Conservation (phyloP, 768 basidiomycete species). For the Collybia mongolica region DNA sequence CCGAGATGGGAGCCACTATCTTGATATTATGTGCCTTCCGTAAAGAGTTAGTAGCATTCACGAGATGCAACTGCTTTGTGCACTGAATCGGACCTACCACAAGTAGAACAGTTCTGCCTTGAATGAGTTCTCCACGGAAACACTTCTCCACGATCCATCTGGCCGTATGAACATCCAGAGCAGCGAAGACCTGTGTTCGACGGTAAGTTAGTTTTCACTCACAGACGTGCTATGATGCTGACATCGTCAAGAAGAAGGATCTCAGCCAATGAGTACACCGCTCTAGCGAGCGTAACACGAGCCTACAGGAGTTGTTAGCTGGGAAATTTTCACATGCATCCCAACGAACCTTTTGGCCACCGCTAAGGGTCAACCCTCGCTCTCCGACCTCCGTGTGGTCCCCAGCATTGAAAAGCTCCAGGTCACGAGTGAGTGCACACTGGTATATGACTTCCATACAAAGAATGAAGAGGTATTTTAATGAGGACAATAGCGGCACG, state of each 20-base stretch:
- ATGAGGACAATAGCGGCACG: not conserved
- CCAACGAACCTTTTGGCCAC: constrained; percentile 36
- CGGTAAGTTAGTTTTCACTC: not conserved
- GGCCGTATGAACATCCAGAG: constrained; percentile 61
- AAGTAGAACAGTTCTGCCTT: constrained; percentile 75
- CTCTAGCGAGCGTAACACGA: constrained; percentile 42
- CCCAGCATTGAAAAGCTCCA: constrained; percentile 65
- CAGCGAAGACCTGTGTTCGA: constrained; percentile 4
- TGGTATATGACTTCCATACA: constrained; percentile 55
- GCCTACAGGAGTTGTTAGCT: constrained; percentile 23
- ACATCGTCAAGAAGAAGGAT: constrained; percentile 74
- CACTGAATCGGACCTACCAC: constrained; percentile 45
- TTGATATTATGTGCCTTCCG: constrained; percentile 47
- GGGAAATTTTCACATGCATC: no score
- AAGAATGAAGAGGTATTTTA: not conserved
- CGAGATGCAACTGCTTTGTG: not conserved
- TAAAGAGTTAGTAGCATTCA: not conserved
- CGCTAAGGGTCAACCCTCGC: constrained; percentile 58
- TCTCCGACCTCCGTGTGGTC: constrained; percentile 72
- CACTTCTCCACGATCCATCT: constrained; percentile 79
- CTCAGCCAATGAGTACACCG: constrained; percentile 48
- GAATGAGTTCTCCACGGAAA: constrained; percentile 74
- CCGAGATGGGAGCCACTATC: constrained; percentile 48
- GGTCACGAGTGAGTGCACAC: constrained; percentile 68
- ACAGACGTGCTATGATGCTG: constrained; percentile 50